Evolutionary conservation across 345 rosid genomes (phyloP).

Genomic region (Bruguiera parviflora): DNA sequence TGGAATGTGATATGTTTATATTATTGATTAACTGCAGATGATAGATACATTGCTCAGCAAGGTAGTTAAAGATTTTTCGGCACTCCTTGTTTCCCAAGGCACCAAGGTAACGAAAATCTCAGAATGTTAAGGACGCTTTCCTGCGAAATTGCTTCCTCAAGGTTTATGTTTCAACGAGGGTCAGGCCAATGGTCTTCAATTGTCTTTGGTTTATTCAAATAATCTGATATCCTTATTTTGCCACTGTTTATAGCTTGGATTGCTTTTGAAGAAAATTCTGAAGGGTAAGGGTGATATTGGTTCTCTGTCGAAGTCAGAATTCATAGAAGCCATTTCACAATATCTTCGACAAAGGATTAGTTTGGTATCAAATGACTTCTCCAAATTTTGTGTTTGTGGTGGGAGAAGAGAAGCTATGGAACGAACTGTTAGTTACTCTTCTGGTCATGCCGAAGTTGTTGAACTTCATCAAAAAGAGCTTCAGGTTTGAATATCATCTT

Average conservation of each 20-base stretch:
- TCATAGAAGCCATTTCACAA: constrained; percentile 62
- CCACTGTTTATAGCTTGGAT: constrained; percentile 44
- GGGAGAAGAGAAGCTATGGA: constrained; percentile 44
- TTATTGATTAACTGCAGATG: constrained; percentile 42
- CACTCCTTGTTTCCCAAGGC: constrained; percentile 82
- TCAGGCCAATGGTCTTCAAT: neutral
- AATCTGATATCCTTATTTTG: neutral
- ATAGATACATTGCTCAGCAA: constrained; percentile 75
- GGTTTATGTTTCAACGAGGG: neutral
- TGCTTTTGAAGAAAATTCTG: constrained; percentile 67
- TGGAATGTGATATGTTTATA: constrained; percentile 10
- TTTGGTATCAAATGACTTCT: constrained; percentile 61
- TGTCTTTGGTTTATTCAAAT: neutral
- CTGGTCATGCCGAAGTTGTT: constrained; percentile 37
- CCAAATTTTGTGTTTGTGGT: constrained; percentile 74
- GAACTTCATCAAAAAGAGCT: constrained; percentile 60
- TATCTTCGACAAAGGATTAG: constrained; percentile 63
- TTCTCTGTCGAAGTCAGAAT: constrained; percentile 56
- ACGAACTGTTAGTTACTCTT: constrained; percentile 25
- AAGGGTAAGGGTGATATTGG: constrained; percentile 63
- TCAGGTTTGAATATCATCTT: constrained; percentile 40
- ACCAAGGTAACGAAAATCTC: constrained; percentile 52
- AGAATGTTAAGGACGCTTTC: neutral
- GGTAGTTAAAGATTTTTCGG: constrained; percentile 85
- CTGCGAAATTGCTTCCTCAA: neutral